Base-by-base conservation (phyloP, 768 basidiomycete species). In the Termitomyces sp. region DNA sequence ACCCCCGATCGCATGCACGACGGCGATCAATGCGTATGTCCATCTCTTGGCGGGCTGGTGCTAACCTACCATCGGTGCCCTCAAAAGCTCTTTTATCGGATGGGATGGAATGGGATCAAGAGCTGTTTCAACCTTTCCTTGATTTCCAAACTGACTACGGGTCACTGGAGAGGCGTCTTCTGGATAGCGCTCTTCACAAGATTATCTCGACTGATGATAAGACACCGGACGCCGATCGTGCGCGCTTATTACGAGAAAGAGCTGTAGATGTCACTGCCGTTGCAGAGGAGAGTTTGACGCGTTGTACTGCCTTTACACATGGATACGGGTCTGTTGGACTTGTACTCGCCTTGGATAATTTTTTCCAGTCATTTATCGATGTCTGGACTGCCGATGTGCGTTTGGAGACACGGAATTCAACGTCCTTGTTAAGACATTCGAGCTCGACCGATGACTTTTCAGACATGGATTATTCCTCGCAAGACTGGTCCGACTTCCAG, bases 71-170 rank as follows among this genome's bases (percentile, higher is more conserved):
- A 5, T 67, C 75, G 1, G 65, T 66, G 43, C 50, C 48, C 20
- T 59, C 64, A 13, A 72, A 68, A 39, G 56, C 67, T 40, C 39
- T 67, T 24, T 49, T 67, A 10, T 53, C 66, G 20, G 78, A 80
- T 45, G 72, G 70, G 32, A 69, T 82, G 63, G 86, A 88, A 57
- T 98, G 97, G 97, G 94, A 98, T 66, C 88, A 87, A 55, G 87
- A 89, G 51, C 76, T 99, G 16, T 97, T 95, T 69, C 94, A 95
- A 68, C 93, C 96, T 2, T 98, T 98, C 75, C 79, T 96, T 26
- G 91, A 95, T 65, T 88, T 89, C 60, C 96, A 98, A 65, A 77
- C 84, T 18, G 89, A 95, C 55, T 98, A 98, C 70, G 82, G 83
- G 0, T 74, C 79, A 1, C 77, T 97, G 34, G 97, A 99, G 71